phyloP scores from a whole-genome alignment of 345 rosid genomes.

The Camelina hispida region DNA sequence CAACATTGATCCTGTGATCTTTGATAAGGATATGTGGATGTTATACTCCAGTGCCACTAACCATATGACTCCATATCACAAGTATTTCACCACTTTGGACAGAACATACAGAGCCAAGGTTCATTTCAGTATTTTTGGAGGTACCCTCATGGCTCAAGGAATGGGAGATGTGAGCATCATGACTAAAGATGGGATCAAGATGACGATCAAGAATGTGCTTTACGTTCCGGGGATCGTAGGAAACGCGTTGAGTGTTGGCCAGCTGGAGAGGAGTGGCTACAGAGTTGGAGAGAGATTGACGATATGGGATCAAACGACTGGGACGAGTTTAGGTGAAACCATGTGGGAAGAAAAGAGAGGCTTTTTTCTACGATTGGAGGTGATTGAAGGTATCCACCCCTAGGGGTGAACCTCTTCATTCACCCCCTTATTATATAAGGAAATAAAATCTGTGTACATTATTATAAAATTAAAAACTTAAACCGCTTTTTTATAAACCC shows the following conservation, averaged over 20 bases:
- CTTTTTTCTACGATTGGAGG: no score
- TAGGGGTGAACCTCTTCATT: no score
- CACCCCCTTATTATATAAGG: no score
- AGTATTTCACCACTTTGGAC: not conserved
- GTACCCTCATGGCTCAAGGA: not conserved
- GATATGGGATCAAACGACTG: not conserved
- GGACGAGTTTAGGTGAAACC: not conserved
- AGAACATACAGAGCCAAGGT: not conserved
- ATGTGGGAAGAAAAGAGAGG: no score
- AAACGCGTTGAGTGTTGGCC: not conserved
- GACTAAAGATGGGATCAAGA: not conserved
- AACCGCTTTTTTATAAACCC: no score
- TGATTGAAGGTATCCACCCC: no score
- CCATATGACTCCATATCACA: not conserved
- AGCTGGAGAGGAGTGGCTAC: not conserved
- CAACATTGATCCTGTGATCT: not conserved
- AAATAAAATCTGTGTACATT: no score
- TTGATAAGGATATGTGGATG: constrained; percentile 15
- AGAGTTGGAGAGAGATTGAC: not conserved
- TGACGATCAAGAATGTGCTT: not conserved
- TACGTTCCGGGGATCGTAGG: not conserved
- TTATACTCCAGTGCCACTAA: not conserved
- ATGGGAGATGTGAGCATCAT: not conserved
- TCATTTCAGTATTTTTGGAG: not conserved
- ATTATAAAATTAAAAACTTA: no score